Evolutionary conservation across 768 basidiomycete genomes (phyloP).

Genomic region (Rubroboletus satanas): DNA sequence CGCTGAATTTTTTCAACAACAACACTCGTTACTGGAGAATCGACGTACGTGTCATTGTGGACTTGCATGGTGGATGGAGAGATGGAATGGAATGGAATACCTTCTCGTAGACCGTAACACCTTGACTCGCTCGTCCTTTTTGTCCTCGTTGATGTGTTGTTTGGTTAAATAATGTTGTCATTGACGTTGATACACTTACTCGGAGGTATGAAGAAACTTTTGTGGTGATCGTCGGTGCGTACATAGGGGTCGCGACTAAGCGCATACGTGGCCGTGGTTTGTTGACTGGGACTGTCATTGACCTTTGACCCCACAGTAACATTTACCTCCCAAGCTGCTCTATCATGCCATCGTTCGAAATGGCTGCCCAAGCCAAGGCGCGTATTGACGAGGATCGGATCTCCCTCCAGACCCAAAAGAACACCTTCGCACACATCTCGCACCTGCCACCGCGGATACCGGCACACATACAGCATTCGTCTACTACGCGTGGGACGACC

Average conservation of each 20-base stretch:
- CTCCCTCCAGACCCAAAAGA: neutral
- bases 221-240: no score
- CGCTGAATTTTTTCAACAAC: slow-evolving; percentile 18
- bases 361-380: neutral
- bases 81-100: neutral
- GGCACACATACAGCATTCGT: neutral
- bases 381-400: neutral
- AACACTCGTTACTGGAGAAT: no score
- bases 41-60: neutral
- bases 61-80: neutral
- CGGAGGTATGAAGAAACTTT: no score
- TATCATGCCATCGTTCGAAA: no score
- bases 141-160: no score
- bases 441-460: neutral
- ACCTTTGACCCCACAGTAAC: no score
- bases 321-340: no score
- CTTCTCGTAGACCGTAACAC: neutral
- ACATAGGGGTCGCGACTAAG: no score
- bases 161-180: no score
- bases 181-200: no score
- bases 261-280: no score
- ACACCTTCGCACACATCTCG: neutral
- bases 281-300: no score
- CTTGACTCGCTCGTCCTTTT: neutral
- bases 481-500: neutral